Evolutionary conservation across 2,329 filamentous ascomycete genomes (phyloP).

Genomic region (Microdochium nivale): DNA sequence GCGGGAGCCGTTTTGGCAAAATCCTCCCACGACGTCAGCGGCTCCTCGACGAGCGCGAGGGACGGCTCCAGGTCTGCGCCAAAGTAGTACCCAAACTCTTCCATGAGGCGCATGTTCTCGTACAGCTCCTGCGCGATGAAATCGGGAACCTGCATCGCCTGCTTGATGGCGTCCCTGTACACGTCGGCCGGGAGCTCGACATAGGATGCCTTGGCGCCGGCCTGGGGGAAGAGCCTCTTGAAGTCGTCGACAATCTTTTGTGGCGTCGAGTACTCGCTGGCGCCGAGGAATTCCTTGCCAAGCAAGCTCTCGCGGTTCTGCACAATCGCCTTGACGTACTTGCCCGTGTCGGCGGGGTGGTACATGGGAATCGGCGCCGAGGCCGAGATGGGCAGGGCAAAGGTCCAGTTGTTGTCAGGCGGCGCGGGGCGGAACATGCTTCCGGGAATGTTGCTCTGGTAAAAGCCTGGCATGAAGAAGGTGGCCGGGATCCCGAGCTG

Average conservation of each 20-base stretch:
- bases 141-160: conserved; percentile 24
- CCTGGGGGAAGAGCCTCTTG: conserved; percentile 25
- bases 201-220: conserved; percentile 26
- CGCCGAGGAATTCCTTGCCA: conserved; percentile 32
- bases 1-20: conserved; percentile 18
- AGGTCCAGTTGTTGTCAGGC: conserved; percentile 22
- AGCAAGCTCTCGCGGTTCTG: conserved; percentile 25
- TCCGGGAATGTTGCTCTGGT: conserved; percentile 40
- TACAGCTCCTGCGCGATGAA: conserved; percentile 37
- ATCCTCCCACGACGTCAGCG: conserved; percentile 32
- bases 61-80: conserved; percentile 31
- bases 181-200: conserved; percentile 26
- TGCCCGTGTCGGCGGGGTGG: conserved; percentile 26
- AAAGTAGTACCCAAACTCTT: conserved; percentile 43
- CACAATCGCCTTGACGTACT: conserved; percentile 27
- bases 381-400: conserved; percentile 20
- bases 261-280: conserved; percentile 30
- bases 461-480: conserved; percentile 43
- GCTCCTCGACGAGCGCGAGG: conserved; percentile 24
- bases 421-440: conserved; percentile 16
- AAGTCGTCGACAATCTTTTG: conserved; percentile 29
- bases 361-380: conserved; percentile 24
- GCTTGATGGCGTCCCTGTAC: conserved; percentile 28
- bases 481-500: conserved; percentile 33
- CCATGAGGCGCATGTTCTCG: conserved; percentile 43